Conservation (phyloP, 2,329 filamentous ascomycete species). For the Pezicula radicicola region DNA sequence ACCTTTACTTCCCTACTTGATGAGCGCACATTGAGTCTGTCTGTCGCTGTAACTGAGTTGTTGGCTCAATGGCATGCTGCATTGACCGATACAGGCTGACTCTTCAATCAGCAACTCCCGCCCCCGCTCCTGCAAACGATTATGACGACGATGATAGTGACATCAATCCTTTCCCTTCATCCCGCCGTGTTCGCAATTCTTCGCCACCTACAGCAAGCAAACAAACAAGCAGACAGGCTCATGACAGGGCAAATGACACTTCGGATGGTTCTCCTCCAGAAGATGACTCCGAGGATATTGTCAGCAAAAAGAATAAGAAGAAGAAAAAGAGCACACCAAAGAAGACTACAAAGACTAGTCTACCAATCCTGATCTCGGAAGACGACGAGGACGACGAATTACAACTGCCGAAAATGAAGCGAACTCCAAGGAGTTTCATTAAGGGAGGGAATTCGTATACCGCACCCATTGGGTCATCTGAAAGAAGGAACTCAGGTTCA, state of each 20-base stretch:
- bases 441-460: slow-evolving; percentile 1
- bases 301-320: too few species aligned
- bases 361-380: neutral
- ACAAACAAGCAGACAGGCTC: neutral
- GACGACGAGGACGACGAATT: neutral
- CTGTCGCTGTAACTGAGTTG: neutral
- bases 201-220: neutral
- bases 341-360: neutral
- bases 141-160: neutral
- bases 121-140: neutral
- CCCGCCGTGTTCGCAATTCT: neutral
- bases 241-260: neutral
- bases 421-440: neutral
- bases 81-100: neutral
- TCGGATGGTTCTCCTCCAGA: neutral
- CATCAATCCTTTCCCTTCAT: neutral
- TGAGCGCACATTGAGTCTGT: neutral
- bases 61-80: too few species aligned
- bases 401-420: slow-evolving; percentile 2
- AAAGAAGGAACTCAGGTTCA: neutral
- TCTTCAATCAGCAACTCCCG: neutral
- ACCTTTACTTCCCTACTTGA: neutral
- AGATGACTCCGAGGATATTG: neutral
- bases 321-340: neutral
- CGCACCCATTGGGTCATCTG: slow-evolving; percentile 3